Base-by-base conservation (phyloP, 2,329 filamentous ascomycete genomes). In the Dactylella cylindrospora region DNA sequence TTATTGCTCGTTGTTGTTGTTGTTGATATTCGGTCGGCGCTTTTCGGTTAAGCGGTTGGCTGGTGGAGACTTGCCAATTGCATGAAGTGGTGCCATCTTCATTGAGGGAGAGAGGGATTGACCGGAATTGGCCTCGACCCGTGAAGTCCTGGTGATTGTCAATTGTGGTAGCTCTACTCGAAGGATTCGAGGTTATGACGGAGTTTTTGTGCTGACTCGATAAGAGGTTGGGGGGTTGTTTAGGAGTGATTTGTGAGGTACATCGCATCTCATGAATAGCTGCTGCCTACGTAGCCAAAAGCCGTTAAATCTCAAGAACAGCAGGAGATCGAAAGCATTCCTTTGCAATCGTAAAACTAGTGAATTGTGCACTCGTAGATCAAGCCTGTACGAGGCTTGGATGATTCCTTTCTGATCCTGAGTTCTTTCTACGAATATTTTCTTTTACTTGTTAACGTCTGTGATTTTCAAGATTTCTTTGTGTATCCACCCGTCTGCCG, bases 1-100 rank as follows among this genome's bases (percentile, higher is more conserved):
- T n/a, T n/a, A n/a, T n/a, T n/a, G n/a, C n/a, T n/a, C n/a, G n/a
- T n/a, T n/a, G n/a, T n/a, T n/a, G n/a, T n/a, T n/a, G n/a, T n/a
- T n/a, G n/a, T n/a, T n/a, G n/a, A n/a, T n/a, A n/a, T n/a, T n/a
- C n/a, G n/a, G n/a, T n/a, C n/a, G n/a, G n/a, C n/a, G n/a, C n/a
- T 20, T 33, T 47, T 50, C 52, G 52, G 52, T 38, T 57, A 57
- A 49, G 52, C 52, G 38, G 43, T 38, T 43, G 35, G 36, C 44
- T 29, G 36, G n/a, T n/a, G n/a, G n/a, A 43, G 52, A 38, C 52
- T 57, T 40, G 32, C 41, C 31, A 36, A 13, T 20, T 31, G 36
- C 52, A 55, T 57, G 15, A 47, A 44, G 44, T 44, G 38, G 44
- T 28, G 43, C 52, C 36, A 44, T 43, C 50, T 57, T 32, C 23